Conservation (phyloP, 495 filamentous ascomycete species). For the Xylaria curta region DNA sequence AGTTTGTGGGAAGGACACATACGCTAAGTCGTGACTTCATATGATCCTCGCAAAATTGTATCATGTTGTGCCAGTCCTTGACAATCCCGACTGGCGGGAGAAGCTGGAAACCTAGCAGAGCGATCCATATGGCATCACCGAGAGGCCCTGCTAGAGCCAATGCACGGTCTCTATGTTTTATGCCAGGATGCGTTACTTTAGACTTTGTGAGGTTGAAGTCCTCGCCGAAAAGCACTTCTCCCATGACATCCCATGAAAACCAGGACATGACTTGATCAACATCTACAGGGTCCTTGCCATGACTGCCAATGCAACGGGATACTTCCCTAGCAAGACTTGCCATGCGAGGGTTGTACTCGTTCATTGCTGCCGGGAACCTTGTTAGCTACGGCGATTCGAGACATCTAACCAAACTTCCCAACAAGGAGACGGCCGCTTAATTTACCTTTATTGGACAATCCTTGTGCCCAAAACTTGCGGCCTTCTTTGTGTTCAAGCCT, state of each 20-base stretch:
- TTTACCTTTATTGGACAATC: slow-evolving; percentile 38
- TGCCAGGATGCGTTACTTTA: slow-evolving; percentile 18
- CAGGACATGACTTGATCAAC: slow-evolving; percentile 30
- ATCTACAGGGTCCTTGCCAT: slow-evolving; percentile 13
- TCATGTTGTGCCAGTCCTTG: slow-evolving; percentile 29
- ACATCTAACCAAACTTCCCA: background rate
- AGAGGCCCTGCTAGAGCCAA: slow-evolving; percentile 30
- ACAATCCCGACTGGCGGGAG: slow-evolving; percentile 22
- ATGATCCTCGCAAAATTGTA: slow-evolving; percentile 29
- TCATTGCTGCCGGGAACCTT: slow-evolving; percentile 25
- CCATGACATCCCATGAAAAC: slow-evolving; percentile 23
- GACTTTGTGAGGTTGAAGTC: slow-evolving; percentile 20
- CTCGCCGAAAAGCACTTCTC: slow-evolving; percentile 25
- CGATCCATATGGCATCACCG: slow-evolving; percentile 31
- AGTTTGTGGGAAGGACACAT: background rate
- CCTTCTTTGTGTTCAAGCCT: slow-evolving; percentile 36
- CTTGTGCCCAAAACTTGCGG: slow-evolving; percentile 44
- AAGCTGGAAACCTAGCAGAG: slow-evolving; percentile 27
- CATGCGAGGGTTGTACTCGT: slow-evolving; percentile 29
- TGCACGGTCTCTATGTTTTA: slow-evolving; percentile 30
- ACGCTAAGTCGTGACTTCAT: slow-evolving; percentile 28
- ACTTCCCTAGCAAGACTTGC: slow-evolving; percentile 10
- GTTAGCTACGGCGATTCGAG: background rate
- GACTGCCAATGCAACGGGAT: slow-evolving; percentile 19
- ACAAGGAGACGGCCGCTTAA: background rate